Percentiles rank a stretch among this genome's conserved stretches.
These are phyloP conservation scores for Marchantia paleacea DNA, from an alignment of 225 moss, liverwort and hornwort species.

Conservation along the genomic window DNA sequence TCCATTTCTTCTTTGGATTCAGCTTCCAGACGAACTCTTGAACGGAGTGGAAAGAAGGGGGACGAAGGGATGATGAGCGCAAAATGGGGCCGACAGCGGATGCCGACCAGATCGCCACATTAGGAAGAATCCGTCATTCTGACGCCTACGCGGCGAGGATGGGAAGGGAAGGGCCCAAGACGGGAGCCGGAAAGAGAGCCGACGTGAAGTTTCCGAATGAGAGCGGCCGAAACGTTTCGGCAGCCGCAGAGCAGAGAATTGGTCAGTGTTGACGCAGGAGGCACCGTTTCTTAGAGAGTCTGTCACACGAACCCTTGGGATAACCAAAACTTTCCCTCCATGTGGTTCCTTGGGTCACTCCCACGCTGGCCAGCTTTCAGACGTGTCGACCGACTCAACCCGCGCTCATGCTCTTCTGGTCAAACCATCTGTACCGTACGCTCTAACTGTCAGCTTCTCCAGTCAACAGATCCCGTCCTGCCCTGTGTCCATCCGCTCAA, in stretches of 20 bases:
- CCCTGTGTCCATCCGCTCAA: too few relatives aligned
- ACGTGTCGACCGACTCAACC: background rate
- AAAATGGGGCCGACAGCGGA: background rate
- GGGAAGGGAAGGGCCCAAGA: background rate
- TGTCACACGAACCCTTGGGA: background rate
- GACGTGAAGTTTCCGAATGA: background rate
- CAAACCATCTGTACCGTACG: background rate
- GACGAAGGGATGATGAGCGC: too few relatives aligned
- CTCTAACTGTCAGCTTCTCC: background rate
- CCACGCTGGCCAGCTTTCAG: background rate
- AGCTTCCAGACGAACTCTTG: background rate
- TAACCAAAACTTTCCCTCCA: background rate
- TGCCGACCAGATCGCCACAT: background rate
- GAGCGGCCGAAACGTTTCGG: background rate
- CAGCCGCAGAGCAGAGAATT: background rate
- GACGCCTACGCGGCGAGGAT: background rate
- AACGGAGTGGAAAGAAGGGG: background rate
- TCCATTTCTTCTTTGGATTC: background rate
- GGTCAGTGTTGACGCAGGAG: conserved; percentile 1
- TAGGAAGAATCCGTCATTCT: background rate
- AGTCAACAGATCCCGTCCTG: too few relatives aligned
- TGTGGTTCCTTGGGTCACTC: background rate
- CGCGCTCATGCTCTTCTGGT: background rate
- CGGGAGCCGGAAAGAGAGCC: too few relatives aligned
- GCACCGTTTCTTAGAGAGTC: background rate